Evolutionary conservation across 805 yeast genomes (phyloP).

Genomic region (Nakazawaea peltata): DNA sequence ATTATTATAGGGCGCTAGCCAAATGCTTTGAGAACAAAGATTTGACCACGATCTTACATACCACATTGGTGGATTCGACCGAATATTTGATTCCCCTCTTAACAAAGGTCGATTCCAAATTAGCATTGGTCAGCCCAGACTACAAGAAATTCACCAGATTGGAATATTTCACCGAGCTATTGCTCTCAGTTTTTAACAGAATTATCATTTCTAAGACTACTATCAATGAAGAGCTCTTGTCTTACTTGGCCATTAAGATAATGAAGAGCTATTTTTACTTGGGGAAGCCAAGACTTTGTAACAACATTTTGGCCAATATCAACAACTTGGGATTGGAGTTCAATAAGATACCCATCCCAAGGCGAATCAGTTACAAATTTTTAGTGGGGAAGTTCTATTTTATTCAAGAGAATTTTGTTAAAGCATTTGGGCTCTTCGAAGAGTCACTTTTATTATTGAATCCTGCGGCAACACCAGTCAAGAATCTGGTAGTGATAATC

Average conservation of each 20-base stretch:
- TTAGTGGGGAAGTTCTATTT: slow-evolving; percentile 46
- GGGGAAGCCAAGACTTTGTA: slow-evolving; percentile 48
- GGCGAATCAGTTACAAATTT: slow-evolving; percentile 44
- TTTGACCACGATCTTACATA: slow-evolving; percentile 19
- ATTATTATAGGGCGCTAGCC: slow-evolving; percentile 37
- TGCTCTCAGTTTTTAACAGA: slow-evolving; percentile 41
- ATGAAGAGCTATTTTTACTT: slow-evolving; percentile 46
- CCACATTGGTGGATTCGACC: slow-evolving; percentile 26
- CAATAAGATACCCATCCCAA: slow-evolving; percentile 29
- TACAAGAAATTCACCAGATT: slow-evolving; percentile 30
- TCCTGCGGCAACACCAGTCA: slow-evolving; percentile 15
- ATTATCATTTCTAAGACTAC: slow-evolving; percentile 37
- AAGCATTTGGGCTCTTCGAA: slow-evolving; percentile 37
- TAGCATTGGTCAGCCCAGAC: slow-evolving; percentile 28
- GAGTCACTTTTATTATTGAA: slow-evolving; percentile 39
- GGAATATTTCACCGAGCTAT: slow-evolving; percentile 37
- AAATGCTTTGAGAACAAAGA: slow-evolving; percentile 30
- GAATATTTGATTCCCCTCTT: slow-evolving; percentile 39
- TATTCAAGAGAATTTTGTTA: slow-evolving; percentile 40
- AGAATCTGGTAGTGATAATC: slow-evolving; percentile 29
- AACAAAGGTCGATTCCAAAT: slow-evolving; percentile 29
- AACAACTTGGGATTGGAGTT: slow-evolving; percentile 39
- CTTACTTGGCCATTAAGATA: slow-evolving; percentile 39
- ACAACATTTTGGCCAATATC: slow-evolving; percentile 55
- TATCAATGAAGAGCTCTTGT: slow-evolving; percentile 35